Base-by-base conservation (phyloP, 176 grass and related monocot species). In the Eleusine coracana region DNA sequence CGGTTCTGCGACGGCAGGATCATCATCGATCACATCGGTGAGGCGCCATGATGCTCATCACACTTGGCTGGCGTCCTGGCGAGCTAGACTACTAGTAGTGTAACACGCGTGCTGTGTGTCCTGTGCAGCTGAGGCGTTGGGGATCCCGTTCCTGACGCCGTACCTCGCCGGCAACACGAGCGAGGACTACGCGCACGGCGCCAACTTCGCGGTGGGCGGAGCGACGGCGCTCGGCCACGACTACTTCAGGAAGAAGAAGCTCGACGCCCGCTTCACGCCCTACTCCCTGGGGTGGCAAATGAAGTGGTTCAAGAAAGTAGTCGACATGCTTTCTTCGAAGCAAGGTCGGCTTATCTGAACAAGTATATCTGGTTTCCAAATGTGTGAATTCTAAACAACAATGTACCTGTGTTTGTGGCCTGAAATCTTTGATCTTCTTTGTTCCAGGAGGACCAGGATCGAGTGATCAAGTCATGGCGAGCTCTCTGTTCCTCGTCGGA, bases 121-220 rank as follows among this genome's bases (percentile, higher is more conserved):
- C 20, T 3, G 17, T 70, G 42, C 82, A 94, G 92, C 79, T 2
- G 74, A 94, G 49, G 86, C 80, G 13, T 3, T 94, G 34, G 72
- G 74, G 38, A 75, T 89, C 5, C 89, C 86, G 7, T 86, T 88
- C 41, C 48, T 89, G 60, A 85, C 76, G 60, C 89, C 92, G 4
- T 94, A 89, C 42, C 92, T 94, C 3, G 92, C 80, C 17, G 92
- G 92, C 63, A 86, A 86, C 45, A 41, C 52, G 11, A 76, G 76
- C 20, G 50, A 74, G 3, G 89, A 87, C n/a, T 94, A 66, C 69
- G 54, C 61, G 25, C 84, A 86, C 15, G 92, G 92, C 37, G 83
- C 86, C 13, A 94, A 94, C 78, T 94, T 94, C 28, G 89, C 88
- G 0, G 88, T 91, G 16, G 92, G 79, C 5, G 86, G 92, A 18